Base-by-base conservation (phyloP, 1,284 basidiomycete species). In the Pascua sp. region DNA sequence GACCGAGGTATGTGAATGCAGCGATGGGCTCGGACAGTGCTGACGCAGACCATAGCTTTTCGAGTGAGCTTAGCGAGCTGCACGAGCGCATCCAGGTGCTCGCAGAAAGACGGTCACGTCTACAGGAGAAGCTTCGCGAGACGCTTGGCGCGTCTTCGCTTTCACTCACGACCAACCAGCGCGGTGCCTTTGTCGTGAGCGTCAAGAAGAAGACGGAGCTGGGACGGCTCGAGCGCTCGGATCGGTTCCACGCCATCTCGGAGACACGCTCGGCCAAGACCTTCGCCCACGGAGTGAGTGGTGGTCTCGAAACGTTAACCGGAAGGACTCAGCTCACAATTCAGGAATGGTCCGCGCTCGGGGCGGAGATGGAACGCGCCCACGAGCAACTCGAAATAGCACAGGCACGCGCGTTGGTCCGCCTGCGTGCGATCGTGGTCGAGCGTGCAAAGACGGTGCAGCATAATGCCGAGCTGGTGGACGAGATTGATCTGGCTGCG, bases 401-500 rank as follows among this genome's bases (percentile, higher is more conserved):
- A 2, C 90, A 93, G 72, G 85, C 82, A 61, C 82, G 84, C 49
- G 87, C 87, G 0, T 89, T 92, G 65, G 83, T 85, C 51, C 73
- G 75, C 0, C 76, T 94, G 42, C 84, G 88, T 18, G 73, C 80
- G 36, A 86, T 90, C 76, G 89, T 92, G 40, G 86, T 82, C 56
- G 78, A 78, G 18, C 79, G 84, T 58, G 80, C 84, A 8, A 66
- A 77, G 7, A 76, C 79, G 18, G 77, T 95, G 15, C 83, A 88
- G 47, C 79, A 81, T 13, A 97, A 95, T 69, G 86, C 91, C 3
- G 83, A 85, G 15, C 81, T 93, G 42, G 77, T 94, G 13, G 91
- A 95, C 68, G 93, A 98, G 73, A 77, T 98, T 8, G 96, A 98
- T 70, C 86, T 97, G 8, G 82, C 86, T 0, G 73, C 91, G 2